Base-by-base conservation (phyloP, 495 filamentous ascomycete species). In the Neohortaea acidophila region DNA sequence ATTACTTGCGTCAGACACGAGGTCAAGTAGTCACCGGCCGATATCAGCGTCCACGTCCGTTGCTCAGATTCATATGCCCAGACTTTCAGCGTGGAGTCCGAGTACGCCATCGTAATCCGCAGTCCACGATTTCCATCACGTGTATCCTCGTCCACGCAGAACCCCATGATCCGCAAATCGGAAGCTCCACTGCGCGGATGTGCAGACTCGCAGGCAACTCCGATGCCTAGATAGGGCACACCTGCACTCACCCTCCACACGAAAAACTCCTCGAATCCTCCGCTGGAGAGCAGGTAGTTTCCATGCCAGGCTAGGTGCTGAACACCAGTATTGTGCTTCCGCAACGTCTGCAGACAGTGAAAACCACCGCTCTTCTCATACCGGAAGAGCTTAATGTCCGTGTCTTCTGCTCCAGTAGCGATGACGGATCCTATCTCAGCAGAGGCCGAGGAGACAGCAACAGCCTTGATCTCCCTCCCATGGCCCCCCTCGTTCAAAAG, bases 331-430 rank as follows among this genome's bases (percentile, higher is more conserved):
- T 69, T 75, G 51, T 99, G 89, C 32, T 68, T 72, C 31, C 77
- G 69, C 34, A 91, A 43, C 2, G 77, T 66, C n/a, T 70, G 67
- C 6, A 77, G 45, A 43, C 73, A 79, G 29, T 48, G 63, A 26
- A 72, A 72, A 9, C 34, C 40, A 11, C n/a, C 22, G 6, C 52
- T 54, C 43, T 47, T 32, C 8, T 27, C 28, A 29, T 40, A 59
- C n/a, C 55, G 48, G 59, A 71, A 81, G 18, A 96, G 68, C 14
- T 81, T 71, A 42, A 96, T 78, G 0, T 70, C 62, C 0, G 91
- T 96, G 48, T 96, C 89, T 58, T 96, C 89, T 0, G 83, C 79
- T 0, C 81, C 89, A 0, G 87, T 96, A 0, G 81, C 86, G 26
- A 93, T 56, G 13, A 76, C 20, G 22, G 53, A 51, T 7, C 34